A percentile compares a stretch with the other conserved stretches of the same genome.
phyloP scores from a whole-genome alignment of 164 flowering plant genomes.

The Annona squamosa region DNA sequence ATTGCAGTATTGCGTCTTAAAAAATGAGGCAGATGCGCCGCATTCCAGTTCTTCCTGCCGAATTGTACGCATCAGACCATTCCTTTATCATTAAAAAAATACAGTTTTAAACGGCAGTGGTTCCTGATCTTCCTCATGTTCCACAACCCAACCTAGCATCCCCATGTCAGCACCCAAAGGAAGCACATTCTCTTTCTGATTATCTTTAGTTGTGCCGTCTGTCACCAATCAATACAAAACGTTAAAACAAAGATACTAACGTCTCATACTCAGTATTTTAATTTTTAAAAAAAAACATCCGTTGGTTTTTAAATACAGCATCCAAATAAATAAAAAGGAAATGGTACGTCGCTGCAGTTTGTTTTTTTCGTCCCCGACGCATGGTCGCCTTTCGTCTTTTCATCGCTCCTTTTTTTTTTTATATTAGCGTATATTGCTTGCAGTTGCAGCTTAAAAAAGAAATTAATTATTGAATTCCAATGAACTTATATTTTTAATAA shows the following conservation, averaged over 20 bases:
- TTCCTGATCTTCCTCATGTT: background rate
- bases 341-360: background rate
- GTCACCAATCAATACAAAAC: background rate
- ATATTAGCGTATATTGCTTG: slow-evolving; percentile 1
- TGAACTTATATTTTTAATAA: too few species aligned
- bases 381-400: slow-evolving; percentile 12
- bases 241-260: background rate
- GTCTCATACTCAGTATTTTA: background rate
- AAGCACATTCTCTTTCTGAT: background rate
- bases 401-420: background rate
- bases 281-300: background rate
- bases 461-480: background rate
- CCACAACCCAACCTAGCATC: background rate
- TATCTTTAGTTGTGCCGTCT: background rate
- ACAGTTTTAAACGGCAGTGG: background rate
- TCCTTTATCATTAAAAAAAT: background rate
- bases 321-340: background rate
- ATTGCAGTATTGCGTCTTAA: too few species aligned
- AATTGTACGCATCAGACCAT: background rate
- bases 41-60: background rate
- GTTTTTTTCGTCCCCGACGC: slow-evolving; percentile 9
- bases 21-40: too few species aligned
- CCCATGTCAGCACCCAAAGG: background rate
- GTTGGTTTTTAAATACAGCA: background rate
- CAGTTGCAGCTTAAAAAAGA: background rate